These are phyloP conservation scores for Xylaria sp. DNA, from an alignment of 2,329 filamentous ascomycete species.

Conservation along the genomic window DNA sequence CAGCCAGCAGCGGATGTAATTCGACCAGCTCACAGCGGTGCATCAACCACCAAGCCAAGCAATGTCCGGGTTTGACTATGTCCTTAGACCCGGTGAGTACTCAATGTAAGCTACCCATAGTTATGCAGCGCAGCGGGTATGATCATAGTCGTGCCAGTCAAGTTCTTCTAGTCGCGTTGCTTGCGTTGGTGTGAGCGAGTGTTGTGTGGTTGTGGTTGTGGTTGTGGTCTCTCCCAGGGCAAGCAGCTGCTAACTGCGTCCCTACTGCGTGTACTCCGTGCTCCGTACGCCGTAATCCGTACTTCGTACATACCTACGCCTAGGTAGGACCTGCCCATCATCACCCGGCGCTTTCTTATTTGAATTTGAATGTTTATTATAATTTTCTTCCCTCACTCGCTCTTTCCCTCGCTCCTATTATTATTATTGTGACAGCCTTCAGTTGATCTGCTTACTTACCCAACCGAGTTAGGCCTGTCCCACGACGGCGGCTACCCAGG, in stretches of 20 bases:
- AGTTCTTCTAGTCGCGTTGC: background rate
- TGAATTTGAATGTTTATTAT: too few relatives aligned
- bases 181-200: background rate
- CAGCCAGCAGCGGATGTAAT: constrained; percentile 2
- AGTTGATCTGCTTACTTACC: background rate
- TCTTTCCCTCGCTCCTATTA: background rate
- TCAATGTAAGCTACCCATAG: background rate
- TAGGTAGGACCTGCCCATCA: too few relatives aligned
- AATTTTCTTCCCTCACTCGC: background rate
- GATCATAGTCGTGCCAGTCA: too few relatives aligned
- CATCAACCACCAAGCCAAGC: constrained; percentile 1
- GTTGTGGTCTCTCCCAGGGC: too few relatives aligned
- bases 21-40: constrained; percentile 3
- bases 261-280: too few relatives aligned
- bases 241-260: too few relatives aligned
- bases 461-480: background rate
- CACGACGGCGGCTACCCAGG: background rate
- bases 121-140: background rate
- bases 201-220: too few relatives aligned
- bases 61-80: background rate
- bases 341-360: too few relatives aligned
- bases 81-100: background rate
- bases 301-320: too few relatives aligned
- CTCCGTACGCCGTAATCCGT: too few relatives aligned
- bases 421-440: background rate